These are phyloP conservation scores for Niebla homalea DNA, from an alignment of 495 filamentous ascomycete genomes.

Conservation along the genomic window DNA sequence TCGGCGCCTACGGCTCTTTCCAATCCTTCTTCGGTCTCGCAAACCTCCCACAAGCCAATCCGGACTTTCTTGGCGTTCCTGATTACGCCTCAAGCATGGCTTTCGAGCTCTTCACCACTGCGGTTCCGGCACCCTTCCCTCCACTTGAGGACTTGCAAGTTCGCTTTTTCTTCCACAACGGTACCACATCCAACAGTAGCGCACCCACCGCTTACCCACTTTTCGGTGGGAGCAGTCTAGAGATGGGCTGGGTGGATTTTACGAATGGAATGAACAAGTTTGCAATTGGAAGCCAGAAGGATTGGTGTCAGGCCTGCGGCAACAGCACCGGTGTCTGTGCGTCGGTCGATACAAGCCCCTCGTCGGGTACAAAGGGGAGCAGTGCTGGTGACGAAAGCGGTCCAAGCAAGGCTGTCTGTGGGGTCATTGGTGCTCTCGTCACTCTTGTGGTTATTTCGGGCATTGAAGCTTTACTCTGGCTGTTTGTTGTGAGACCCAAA, in stretches of 20 bases:
- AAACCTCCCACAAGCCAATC: slow-evolving; percentile 20
- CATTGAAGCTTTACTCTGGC: slow-evolving; percentile 31
- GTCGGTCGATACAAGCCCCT: slow-evolving; percentile 4
- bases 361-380: slow-evolving; percentile 2
- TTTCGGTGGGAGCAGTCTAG: slow-evolving; percentile 26
- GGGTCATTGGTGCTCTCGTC: slow-evolving; percentile 51
- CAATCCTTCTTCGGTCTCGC: slow-evolving; percentile 41
- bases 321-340: slow-evolving; percentile 30
- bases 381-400: slow-evolving; percentile 10
- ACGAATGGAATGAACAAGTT: slow-evolving; percentile 26
- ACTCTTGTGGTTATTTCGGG: slow-evolving; percentile 42
- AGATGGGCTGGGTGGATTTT: slow-evolving; percentile 30
- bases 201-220: slow-evolving; percentile 27
- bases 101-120: slow-evolving; percentile 40
- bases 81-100: slow-evolving; percentile 41
- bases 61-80: slow-evolving; percentile 34
- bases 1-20: slow-evolving; percentile 38
- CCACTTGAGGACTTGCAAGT: slow-evolving; percentile 26
- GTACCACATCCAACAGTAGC: slow-evolving; percentile 25
- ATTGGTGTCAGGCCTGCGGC: slow-evolving; percentile 36
- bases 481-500: slow-evolving; percentile 16
- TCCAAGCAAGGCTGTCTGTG: slow-evolving; percentile 32
- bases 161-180: slow-evolving; percentile 43
- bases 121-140: slow-evolving; percentile 16
- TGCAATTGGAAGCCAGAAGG: slow-evolving; percentile 24